Evolutionary conservation across 2,329 filamentous ascomycete genomes (phyloP).

Genomic region (Talaromyces sp.): DNA sequence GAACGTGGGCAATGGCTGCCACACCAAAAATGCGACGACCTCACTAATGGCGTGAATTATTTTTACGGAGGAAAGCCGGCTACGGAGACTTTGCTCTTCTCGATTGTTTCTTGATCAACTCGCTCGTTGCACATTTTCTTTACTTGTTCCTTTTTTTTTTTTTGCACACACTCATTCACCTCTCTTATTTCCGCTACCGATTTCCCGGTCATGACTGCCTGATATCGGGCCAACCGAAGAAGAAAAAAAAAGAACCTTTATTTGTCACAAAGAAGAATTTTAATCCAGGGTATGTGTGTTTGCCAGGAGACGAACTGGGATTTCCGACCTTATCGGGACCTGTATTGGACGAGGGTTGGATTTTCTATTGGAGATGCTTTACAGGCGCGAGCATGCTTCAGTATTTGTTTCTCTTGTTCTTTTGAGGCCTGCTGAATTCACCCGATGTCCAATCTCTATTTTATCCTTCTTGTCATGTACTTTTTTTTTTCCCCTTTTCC

Average conservation of each 20-base stretch:
- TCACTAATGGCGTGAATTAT: slow-evolving; percentile 12
- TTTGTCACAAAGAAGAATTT: slow-evolving; percentile 16
- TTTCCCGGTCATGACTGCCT: slow-evolving; percentile 27
- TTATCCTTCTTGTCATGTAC: slow-evolving; percentile 36
- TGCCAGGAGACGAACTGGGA: slow-evolving; percentile 20
- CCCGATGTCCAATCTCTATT: slow-evolving; percentile 23
- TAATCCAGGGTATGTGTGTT: slow-evolving; percentile 14
- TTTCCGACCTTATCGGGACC: slow-evolving; percentile 8
- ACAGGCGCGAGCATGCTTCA: slow-evolving; percentile 16
- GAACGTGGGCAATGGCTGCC: slow-evolving; percentile 8
- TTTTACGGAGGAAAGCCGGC: slow-evolving; percentile 9
- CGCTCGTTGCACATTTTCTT: slow-evolving; percentile 8
- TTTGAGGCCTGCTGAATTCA: not conserved
- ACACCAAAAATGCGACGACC: slow-evolving; percentile 10
- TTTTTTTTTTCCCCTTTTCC: slow-evolving; percentile 30
- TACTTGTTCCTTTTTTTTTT: slow-evolving; percentile 12
- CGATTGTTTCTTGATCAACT: slow-evolving; percentile 11
- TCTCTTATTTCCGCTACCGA: slow-evolving; percentile 24
- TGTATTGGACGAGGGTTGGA: slow-evolving; percentile 16
- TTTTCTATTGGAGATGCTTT: slow-evolving; percentile 19
- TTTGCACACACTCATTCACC: slow-evolving; percentile 27
- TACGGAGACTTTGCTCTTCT: slow-evolving; percentile 11
- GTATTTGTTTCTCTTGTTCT: slow-evolving; percentile 13
- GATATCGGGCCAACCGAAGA: slow-evolving; percentile 22
- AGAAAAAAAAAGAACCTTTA: slow-evolving; percentile 19